phyloP scores from a whole-genome alignment of 2,329 filamentous ascomycete genomes.

The Dactylellina sp. region DNA sequence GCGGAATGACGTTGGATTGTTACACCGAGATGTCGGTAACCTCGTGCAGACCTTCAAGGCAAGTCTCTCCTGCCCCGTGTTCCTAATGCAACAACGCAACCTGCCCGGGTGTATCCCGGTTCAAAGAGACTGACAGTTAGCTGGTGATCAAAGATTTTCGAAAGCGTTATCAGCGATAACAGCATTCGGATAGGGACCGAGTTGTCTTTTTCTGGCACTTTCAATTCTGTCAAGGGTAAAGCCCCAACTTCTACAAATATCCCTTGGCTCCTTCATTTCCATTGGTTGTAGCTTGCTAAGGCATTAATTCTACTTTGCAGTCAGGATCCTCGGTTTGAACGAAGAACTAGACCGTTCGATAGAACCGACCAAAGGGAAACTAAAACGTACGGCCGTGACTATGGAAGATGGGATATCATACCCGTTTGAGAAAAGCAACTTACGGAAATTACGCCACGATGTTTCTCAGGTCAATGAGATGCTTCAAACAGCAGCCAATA shows the following conservation, averaged over 20 bases:
- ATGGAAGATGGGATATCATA: constrained; percentile 9
- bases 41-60: too few relatives aligned
- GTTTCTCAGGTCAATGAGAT: constrained; percentile 18
- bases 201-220: neutral
- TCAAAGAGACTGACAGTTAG: neutral
- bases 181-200: constrained; percentile 1
- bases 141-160: neutral
- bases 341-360: constrained; percentile 3
- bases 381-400: neutral
- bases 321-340: neutral
- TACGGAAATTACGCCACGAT: constrained; percentile 11
- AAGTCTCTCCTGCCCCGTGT: too few relatives aligned
- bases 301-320: neutral
- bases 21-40: too few relatives aligned
- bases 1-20: too few relatives aligned
- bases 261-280: too few relatives aligned
- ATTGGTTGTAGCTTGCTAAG: too few relatives aligned
- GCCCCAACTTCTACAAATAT: too few relatives aligned
- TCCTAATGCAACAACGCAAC: constrained; percentile 1
- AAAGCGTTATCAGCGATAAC: constrained; percentile 1
- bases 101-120: neutral
- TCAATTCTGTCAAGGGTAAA: constrained; percentile 4
- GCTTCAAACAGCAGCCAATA: constrained; percentile 4
- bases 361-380: neutral
- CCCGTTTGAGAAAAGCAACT: constrained; percentile 4